phyloP scores from a whole-genome alignment of 2,329 filamentous ascomycete genomes.

The Sporothrix schenckii region DNA sequence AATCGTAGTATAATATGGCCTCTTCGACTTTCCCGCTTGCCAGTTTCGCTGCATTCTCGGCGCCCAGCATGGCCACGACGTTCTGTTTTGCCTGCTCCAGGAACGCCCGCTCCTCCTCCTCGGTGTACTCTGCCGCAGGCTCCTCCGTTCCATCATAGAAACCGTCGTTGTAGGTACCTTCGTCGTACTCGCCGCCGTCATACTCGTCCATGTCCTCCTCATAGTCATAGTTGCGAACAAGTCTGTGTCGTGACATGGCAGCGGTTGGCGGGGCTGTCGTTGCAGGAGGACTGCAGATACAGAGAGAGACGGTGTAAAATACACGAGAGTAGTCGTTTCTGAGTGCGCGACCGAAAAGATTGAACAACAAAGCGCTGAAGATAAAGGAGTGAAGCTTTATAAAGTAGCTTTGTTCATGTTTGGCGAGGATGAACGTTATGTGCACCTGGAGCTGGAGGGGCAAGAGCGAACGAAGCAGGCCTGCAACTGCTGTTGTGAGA shows the following conservation, averaged over 20 bases:
- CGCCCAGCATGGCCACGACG: slow-evolving; percentile 67
- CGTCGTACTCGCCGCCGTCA: slow-evolving; percentile 43
- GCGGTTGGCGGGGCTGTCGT: background rate
- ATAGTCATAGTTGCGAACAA: slow-evolving; percentile 54
- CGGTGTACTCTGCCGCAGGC: slow-evolving; percentile 36
- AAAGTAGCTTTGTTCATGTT: background rate
- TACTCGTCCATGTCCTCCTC: slow-evolving; percentile 57
- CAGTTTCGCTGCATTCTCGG: slow-evolving; percentile 57
- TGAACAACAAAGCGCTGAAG: background rate
- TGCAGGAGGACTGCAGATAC: background rate
- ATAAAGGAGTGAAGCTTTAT: background rate
- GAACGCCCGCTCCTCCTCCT: slow-evolving; percentile 52
- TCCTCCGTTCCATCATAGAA: slow-evolving; percentile 49
- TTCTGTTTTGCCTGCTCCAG: slow-evolving; percentile 55
- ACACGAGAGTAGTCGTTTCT: background rate
- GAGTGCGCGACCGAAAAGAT: background rate
- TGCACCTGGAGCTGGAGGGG: slow-evolving; percentile 2
- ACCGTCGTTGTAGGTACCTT: slow-evolving; percentile 50
- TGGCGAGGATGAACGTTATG: background rate
- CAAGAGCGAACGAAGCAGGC: slow-evolving; percentile 1
- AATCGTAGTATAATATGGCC: slow-evolving; percentile 93
- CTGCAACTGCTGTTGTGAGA: background rate
- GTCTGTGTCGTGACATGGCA: slow-evolving; percentile 53
- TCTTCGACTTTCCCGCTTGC: slow-evolving; percentile 75
- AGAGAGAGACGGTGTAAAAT: too few species aligned